Evolutionary conservation across 257 asterid species (phyloP).

Genomic region (Solanum raphanifolium): DNA sequence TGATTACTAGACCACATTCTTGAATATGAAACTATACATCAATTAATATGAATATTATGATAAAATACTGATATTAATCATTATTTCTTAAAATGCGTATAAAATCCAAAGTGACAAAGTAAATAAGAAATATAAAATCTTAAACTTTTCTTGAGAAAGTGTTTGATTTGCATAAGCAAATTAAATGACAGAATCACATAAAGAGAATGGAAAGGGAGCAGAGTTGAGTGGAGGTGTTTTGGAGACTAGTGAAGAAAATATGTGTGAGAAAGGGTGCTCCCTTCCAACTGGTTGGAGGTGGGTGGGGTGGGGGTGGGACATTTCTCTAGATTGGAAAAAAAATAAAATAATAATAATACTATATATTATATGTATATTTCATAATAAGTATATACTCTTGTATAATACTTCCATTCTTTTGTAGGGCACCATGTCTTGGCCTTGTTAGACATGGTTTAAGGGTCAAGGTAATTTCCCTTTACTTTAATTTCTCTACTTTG

Average conservation of each 20-base stretch:
- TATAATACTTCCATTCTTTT: background rate
- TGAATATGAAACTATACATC: background rate
- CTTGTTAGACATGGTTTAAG: conserved; percentile 27
- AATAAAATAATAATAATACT: background rate
- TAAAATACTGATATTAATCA: background rate
- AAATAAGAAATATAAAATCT: background rate
- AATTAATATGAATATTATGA: background rate
- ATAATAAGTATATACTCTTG: background rate
- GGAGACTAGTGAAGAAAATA: background rate
- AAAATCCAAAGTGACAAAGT: background rate
- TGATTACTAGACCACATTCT: no score
- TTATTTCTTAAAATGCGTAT: background rate
- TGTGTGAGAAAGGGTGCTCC: background rate
- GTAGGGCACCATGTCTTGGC: conserved; percentile 46
- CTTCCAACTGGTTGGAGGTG: background rate
- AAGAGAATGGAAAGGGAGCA: conserved; percentile 15
- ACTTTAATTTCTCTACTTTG: background rate
- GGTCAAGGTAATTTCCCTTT: background rate
- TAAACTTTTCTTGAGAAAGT: background rate
- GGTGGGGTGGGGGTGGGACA: background rate
- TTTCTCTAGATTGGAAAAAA: background rate
- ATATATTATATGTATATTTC: background rate
- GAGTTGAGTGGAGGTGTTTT: conserved; percentile 4
- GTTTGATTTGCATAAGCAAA: background rate
- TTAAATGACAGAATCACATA: background rate